Base-by-base conservation (phyloP, 495 filamentous ascomycete species). In the Copromyces sp. region DNA sequence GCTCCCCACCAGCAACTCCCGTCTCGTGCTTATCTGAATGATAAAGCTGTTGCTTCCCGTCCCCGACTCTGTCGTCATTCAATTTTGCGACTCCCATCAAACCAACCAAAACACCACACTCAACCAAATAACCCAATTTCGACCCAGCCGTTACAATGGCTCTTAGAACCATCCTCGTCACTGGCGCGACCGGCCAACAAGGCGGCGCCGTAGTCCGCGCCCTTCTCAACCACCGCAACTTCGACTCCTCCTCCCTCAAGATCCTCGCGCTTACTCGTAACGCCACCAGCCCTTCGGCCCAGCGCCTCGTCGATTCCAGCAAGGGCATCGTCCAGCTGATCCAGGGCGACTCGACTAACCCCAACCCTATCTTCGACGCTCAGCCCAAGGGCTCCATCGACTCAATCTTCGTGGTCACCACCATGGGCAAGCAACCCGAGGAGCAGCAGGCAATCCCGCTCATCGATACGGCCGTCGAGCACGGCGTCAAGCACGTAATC, bases 111-210 rank as follows among this genome's bases (percentile, higher is more conserved):
- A 35, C 7, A 4, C 24, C 53, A 37, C 3, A 65, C 14, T 40
- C 29, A 35, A 9, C 29, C 53, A 16, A 12, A 4, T 12, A 6
- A 24, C 12, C 1, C 45, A 53, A 53, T 16, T 61, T 11, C 12
- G 7, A 8, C 11, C 24, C 53, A 61, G 7, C 53, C 14, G 7
- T 37, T 9, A 35, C 29, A 65, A 78, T 78, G 76, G 68, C 78
- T 7, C 24, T 75, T 9, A 69, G 69, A 16, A 80, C 71, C 42
- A 77, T 80, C 37, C 77, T 80, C 61, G 78, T 94, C 72, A 89
- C 90, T 29, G 91, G 91, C 24, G 91, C 90, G 5, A 94, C 90
- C 1, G 91, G 90, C 77, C 87, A 91, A 74, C 92, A 94, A 79
- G 92, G 92, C 71, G 86, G 89, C 38, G 83, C 86, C 14, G 80